Evolutionary conservation across 2,329 filamentous ascomycete species (phyloP), one percentile per base, ranked within the genome.

Genomic region (Aspergillus sp.): DNA sequence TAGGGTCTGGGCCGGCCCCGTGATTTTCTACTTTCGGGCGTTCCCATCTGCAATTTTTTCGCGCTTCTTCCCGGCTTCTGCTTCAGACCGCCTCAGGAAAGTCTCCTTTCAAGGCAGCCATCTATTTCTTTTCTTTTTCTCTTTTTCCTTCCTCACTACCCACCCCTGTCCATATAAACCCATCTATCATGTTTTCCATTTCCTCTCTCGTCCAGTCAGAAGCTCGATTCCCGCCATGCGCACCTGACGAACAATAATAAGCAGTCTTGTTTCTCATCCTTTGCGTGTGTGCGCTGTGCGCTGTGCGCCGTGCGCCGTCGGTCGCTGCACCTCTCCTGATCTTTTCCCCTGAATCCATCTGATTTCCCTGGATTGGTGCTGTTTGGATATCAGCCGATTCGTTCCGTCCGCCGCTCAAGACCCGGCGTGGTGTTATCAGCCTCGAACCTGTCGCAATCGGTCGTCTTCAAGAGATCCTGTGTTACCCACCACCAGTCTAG

Each of bases 171-270:
- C 55, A 50, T 42, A 42, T n/a, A 42, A 39, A 6, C 16, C 36
- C 54, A 57, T 64, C 49, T 56, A 60, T 58, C 46, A 56, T 61
- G 49, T 50, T 55, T 26, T 29, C 6, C 4, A 42, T 57, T 47
- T 26, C 45, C 55, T n/a, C 39, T 46, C 51, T 60, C 60, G 50
- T 61, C 65, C 65, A 67, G 51, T 67, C 58, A 68, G 52, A 66
- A 59, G 47, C 58, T n/a, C 55, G 56, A 47, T 36, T 64, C 52
- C 52, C 53, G 56, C 62, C 66, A 68, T 68, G 66, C 66, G 63
- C 57, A 58, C 55, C 56, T 63, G 58, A 63, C 54, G 57, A 63
- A 56, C 61, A 57, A 56, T 62, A 62, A 61, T 49, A 59, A 62
- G 52, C 31, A 50, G 56, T 55, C 58, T 54, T 59, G 54, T 59